phyloP scores from a whole-genome alignment of 2,329 filamentous ascomycete species.

The Ophiostoma tasmaniense region DNA sequence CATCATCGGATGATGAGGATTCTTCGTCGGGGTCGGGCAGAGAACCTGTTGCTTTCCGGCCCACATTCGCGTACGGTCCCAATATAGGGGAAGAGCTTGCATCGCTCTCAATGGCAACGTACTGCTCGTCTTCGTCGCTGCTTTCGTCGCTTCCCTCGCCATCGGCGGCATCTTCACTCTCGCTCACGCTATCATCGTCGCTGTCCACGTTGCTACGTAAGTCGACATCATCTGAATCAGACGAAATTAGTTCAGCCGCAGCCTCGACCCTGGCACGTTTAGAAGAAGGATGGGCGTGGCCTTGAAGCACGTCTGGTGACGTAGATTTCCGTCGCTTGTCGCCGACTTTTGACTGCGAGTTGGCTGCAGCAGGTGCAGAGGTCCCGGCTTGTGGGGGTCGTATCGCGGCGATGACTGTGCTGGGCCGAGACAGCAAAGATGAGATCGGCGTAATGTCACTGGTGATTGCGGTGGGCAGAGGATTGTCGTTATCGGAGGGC shows the following conservation, averaged over 20 bases:
- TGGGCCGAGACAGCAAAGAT: too few species aligned
- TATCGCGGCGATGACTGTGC: background rate
- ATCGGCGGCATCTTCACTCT: background rate
- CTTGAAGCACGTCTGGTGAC: background rate
- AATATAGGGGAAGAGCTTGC: background rate
- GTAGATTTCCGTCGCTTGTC: background rate
- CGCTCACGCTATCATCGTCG: background rate
- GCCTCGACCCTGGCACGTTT: background rate
- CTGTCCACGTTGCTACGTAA: background rate
- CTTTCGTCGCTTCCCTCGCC: background rate
- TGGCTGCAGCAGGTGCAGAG: background rate
- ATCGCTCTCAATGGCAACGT: background rate
- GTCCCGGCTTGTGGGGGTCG: background rate
- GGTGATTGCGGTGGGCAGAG: background rate
- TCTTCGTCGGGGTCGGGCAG: background rate
- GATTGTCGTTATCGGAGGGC: background rate
- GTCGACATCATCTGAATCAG: background rate
- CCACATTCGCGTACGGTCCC: background rate
- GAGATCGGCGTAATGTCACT: constrained; percentile 1
- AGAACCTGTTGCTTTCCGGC: background rate
- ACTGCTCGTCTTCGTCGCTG: background rate
- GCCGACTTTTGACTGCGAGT: background rate
- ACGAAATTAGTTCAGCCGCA: background rate
- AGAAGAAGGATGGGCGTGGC: background rate
- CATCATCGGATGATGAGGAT: background rate